Evolutionary conservation across 345 rosid species (phyloP).

Genomic region (Zanthoxylum bungeanum): DNA sequence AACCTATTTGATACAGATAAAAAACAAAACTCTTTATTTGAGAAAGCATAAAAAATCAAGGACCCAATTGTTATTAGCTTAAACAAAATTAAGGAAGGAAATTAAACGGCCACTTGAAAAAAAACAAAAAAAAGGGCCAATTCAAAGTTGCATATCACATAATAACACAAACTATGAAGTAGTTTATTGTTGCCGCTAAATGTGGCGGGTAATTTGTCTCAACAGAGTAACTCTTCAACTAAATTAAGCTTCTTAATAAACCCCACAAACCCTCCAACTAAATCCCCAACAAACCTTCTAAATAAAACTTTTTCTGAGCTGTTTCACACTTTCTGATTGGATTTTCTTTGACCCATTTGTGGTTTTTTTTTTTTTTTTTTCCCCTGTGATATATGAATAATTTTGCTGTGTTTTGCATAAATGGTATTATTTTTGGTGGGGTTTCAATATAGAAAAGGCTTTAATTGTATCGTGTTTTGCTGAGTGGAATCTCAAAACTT

Average conservation of each 20-base stretch:
- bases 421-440: slow-evolving; percentile 3
- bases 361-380: not conserved
- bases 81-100: not conserved
- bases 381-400: not conserved
- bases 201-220: slow-evolving; percentile 18
- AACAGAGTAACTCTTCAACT: not conserved
- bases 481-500: slow-evolving; percentile 1
- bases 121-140: not conserved
- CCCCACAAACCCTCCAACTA: not conserved
- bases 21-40: not conserved
- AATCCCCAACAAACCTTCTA: not conserved
- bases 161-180: not conserved
- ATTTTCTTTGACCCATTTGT: not conserved
- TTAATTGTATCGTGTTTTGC: not conserved
- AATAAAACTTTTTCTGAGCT: not conserved
- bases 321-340: not conserved
- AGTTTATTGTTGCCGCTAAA: slow-evolving; percentile 16
- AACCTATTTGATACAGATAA: not conserved
- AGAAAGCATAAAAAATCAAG: not conserved
- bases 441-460: not conserved
- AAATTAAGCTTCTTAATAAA: slow-evolving; percentile 1
- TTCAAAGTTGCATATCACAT: not conserved
- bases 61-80: not conserved
- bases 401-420: not conserved
- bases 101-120: slow-evolving; percentile 3